phyloP scores from a whole-genome alignment of 73 alveolate genomes.

The Paraurostyla sp. region DNA sequence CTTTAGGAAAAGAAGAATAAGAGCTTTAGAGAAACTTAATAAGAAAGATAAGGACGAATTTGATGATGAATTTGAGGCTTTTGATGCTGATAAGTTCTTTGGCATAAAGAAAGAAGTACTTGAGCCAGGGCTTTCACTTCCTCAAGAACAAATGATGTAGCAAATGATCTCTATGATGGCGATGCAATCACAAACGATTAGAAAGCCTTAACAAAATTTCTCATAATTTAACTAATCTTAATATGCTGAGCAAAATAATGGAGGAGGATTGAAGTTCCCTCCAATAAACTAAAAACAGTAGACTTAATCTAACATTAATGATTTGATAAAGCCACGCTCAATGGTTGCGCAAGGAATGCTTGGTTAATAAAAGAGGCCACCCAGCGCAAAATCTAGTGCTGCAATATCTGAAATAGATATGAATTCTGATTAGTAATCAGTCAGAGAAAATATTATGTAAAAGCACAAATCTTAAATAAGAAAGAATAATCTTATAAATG shows the following conservation, averaged over 20 bases:
- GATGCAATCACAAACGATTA: not conserved
- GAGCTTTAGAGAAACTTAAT: slow-evolving; percentile 40
- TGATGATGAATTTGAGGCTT: slow-evolving; percentile 68
- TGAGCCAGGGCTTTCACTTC: slow-evolving; percentile 35
- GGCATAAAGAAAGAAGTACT: slow-evolving; percentile 58
- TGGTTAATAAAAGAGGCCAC: not conserved
- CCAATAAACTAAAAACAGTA: slow-evolving; percentile 12
- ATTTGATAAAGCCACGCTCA: slow-evolving; percentile 33
- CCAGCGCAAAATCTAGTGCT: slow-evolving; percentile 39
- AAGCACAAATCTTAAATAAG: not conserved
- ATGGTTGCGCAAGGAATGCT: not conserved
- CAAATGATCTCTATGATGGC: slow-evolving; percentile 55
- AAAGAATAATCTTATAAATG: slow-evolving; percentile 2
- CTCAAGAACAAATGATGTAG: slow-evolving; percentile 66
- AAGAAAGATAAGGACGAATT: not conserved
- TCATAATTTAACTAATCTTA: not conserved
- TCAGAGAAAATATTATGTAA: not conserved
- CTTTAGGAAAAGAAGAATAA: slow-evolving; percentile 48
- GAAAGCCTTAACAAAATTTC: not conserved
- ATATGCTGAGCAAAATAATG: not conserved
- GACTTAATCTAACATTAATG: slow-evolving; percentile 9
- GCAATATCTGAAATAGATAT: slow-evolving; percentile 53
- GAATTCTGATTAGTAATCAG: slow-evolving; percentile 21
- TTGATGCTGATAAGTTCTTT: slow-evolving; percentile 73
- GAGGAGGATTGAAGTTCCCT: slow-evolving; percentile 42